Evolutionary conservation across 139 green algal species (phyloP).

Genomic region (Micractinium sp.): DNA sequence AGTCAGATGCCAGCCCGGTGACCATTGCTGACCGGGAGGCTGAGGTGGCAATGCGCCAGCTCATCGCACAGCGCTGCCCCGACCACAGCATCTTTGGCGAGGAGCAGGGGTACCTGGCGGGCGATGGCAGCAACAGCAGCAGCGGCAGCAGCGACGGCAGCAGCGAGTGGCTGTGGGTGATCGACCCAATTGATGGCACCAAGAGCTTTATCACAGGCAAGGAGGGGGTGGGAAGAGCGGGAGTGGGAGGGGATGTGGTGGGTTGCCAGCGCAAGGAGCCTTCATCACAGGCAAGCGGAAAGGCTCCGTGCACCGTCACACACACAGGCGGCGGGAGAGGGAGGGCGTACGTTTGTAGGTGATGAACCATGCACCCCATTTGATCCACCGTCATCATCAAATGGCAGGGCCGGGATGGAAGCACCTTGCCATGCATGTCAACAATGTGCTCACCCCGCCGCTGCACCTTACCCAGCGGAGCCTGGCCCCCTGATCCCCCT

Average conservation of each 20-base stretch:
- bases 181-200: conserved; percentile 99
- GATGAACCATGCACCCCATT: no score
- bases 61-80: conserved; percentile 57
- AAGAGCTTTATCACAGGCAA: conserved; percentile 97
- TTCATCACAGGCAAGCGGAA: no score
- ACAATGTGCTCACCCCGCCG: no score
- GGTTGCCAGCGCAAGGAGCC: not conserved
- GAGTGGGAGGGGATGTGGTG: not conserved
- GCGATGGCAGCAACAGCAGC: not conserved
- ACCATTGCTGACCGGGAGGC: conserved; percentile 84
- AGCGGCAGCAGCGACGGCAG: not conserved
- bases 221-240: not conserved
- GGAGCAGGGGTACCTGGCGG: conserved; percentile 78
- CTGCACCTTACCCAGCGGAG: no score
- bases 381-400: no score
- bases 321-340: no score
- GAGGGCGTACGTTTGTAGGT: no score
- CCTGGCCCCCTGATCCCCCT: no score
- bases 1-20: conserved; percentile 83
- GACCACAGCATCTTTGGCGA: conserved; percentile 91
- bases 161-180: conserved; percentile 88
- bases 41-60: conserved; percentile 79
- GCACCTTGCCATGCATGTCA: no score
- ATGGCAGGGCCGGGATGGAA: no score
- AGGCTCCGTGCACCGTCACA: no score